Conservation (phyloP, 495 filamentous ascomycete genomes). For the Neurospora pannonica region DNA sequence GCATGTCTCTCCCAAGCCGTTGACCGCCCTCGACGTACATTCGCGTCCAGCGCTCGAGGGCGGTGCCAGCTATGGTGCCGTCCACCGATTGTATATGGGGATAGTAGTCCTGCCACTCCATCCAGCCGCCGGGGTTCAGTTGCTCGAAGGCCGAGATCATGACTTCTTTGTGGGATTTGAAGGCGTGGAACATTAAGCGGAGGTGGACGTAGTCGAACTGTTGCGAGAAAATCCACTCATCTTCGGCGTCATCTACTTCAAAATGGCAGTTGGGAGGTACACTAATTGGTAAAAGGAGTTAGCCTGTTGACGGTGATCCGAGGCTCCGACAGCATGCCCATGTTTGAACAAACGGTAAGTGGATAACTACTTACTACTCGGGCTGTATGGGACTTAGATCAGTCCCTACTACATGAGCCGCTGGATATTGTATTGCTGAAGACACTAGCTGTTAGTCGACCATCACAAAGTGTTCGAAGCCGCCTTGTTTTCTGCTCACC, state of each 20-base stretch:
- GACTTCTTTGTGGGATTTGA: slow-evolving; percentile 13
- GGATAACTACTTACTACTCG: slow-evolving; percentile 2
- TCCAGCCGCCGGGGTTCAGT: slow-evolving; percentile 40
- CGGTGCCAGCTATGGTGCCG: slow-evolving; percentile 15
- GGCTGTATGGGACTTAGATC: slow-evolving; percentile 44
- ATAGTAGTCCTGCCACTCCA: slow-evolving; percentile 40
- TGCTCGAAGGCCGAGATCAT: slow-evolving; percentile 27
- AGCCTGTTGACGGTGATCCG: not conserved
- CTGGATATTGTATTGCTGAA: slow-evolving; percentile 17
- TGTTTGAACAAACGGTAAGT: slow-evolving; percentile 3
- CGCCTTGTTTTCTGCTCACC: not conserved
- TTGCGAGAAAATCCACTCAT: slow-evolving; percentile 35
- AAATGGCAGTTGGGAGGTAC: slow-evolving; percentile 41
- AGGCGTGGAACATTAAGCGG: slow-evolving; percentile 33
- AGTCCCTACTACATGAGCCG: slow-evolving; percentile 27
- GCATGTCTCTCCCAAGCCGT: slow-evolving; percentile 15
- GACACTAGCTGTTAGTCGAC: not conserved
- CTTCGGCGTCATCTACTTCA: slow-evolving; percentile 41
- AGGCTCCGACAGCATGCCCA: not conserved
- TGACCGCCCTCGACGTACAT: slow-evolving; percentile 19
- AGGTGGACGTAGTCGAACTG: slow-evolving; percentile 43
- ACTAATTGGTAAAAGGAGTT: slow-evolving; percentile 5
- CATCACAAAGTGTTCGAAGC: not conserved
- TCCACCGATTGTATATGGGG: slow-evolving; percentile 23
- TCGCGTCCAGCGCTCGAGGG: slow-evolving; percentile 22